phyloP scores from a whole-genome alignment of 768 basidiomycete genomes.

The Amanita pseudoporphyria region DNA sequence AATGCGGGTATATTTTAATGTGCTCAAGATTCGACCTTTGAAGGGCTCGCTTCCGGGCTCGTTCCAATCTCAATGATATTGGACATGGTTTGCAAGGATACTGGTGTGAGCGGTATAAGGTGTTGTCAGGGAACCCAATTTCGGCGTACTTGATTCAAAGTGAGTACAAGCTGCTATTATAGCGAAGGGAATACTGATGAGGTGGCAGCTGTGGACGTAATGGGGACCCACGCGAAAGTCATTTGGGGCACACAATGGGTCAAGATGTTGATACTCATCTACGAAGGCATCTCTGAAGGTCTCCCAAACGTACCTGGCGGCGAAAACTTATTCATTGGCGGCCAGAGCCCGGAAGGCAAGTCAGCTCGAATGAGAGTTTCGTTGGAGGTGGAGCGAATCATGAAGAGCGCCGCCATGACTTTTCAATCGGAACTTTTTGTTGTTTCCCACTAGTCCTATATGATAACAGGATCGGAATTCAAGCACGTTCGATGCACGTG shows the following conservation, averaged over 20 bases:
- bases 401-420: not conserved
- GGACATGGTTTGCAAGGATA: slow-evolving; percentile 67
- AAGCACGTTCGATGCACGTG: too few relatives aligned
- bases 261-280: slow-evolving; percentile 58
- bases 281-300: slow-evolving; percentile 52
- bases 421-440: too few relatives aligned
- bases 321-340: slow-evolving; percentile 37
- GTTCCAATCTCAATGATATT: slow-evolving; percentile 57
- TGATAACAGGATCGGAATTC: too few relatives aligned
- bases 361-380: slow-evolving; percentile 37
- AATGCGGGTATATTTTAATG: slow-evolving; percentile 80
- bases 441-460: too few relatives aligned
- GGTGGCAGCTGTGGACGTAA: slow-evolving; percentile 58
- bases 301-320: slow-evolving; percentile 26
- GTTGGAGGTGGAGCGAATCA: slow-evolving; percentile 6
- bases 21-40: slow-evolving; percentile 39
- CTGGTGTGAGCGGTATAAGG: slow-evolving; percentile 30
- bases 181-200: not conserved
- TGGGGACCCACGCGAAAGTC: slow-evolving; percentile 47
- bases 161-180: slow-evolving; percentile 24
- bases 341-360: slow-evolving; percentile 46
- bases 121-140: slow-evolving; percentile 43
- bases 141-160: slow-evolving; percentile 64
- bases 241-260: slow-evolving; percentile 77
- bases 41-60: slow-evolving; percentile 34